A percentile compares a stretch with the other conserved stretches of the same genome.
Conservation (phyloP, 2,329 filamentous ascomycete species). For the Claviceps arundinis region DNA sequence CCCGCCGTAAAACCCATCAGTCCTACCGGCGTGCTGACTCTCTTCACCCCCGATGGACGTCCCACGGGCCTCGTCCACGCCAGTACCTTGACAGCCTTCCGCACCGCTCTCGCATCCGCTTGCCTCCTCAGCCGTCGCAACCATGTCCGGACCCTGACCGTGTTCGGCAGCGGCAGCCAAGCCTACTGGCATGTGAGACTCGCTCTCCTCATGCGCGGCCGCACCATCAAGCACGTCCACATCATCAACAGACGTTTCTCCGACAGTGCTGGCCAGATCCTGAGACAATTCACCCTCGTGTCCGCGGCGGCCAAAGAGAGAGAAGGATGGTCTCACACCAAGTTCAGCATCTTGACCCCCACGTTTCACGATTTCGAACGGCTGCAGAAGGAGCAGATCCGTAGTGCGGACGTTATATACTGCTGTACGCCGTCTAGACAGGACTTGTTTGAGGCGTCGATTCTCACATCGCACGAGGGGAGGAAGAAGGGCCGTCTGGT, state of each 20-base stretch:
- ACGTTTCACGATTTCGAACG: slow-evolving; percentile 55
- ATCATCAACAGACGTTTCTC: slow-evolving; percentile 67
- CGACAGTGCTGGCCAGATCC: slow-evolving; percentile 37
- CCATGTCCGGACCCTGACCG: slow-evolving; percentile 59
- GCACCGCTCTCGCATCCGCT: slow-evolving; percentile 60
- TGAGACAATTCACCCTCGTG: slow-evolving; percentile 34
- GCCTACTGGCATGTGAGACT: slow-evolving; percentile 91
- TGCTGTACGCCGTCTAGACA: slow-evolving; percentile 69
- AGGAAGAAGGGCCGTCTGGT: slow-evolving; percentile 58
- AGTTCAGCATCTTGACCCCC: slow-evolving; percentile 57
- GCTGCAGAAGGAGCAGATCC: slow-evolving; percentile 56
- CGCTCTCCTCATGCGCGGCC: slow-evolving; percentile 57
- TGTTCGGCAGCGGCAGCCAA: slow-evolving; percentile 82
- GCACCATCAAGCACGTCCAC: slow-evolving; percentile 64
- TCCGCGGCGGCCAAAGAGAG: slow-evolving; percentile 30
- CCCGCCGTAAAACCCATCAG: slow-evolving; percentile 22
- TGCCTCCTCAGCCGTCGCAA: slow-evolving; percentile 52
- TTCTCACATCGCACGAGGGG: slow-evolving; percentile 60
- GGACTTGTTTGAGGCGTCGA: slow-evolving; percentile 60
- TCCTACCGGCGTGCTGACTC: slow-evolving; percentile 54
- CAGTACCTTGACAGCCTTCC: slow-evolving; percentile 63
- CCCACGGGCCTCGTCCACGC: slow-evolving; percentile 60
- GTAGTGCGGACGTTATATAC: slow-evolving; percentile 68
- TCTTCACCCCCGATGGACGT: slow-evolving; percentile 49
- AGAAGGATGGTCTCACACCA: slow-evolving; percentile 51